Evolutionary conservation across 371 early-diverging fungal genomes (phyloP).

Genomic region (Paraphysoderma sedebokerense): DNA sequence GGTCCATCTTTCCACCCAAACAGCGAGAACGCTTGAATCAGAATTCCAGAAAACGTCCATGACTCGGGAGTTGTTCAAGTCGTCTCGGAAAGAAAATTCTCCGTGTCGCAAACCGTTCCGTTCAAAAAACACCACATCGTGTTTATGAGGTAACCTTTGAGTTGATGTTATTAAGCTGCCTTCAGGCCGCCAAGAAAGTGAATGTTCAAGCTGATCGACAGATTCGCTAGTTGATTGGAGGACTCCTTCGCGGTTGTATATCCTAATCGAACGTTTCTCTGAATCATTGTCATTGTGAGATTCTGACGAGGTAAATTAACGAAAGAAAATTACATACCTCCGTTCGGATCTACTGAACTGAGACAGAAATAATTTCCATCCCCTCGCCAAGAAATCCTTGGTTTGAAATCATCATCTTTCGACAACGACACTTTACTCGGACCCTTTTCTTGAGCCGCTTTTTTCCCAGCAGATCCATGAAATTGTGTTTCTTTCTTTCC

Average conservation of each 20-base stretch:
- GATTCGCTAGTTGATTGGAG: conserved; percentile 64
- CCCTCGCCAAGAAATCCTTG: conserved; percentile 80
- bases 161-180: conserved; percentile 77
- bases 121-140: conserved; percentile 85
- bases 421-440: conserved; percentile 26
- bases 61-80: conserved; percentile 5
- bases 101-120: conserved; percentile 87
- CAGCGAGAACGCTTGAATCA: conserved; percentile 71
- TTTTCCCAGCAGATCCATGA: conserved; percentile 80
- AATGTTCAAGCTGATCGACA: conserved; percentile 62
- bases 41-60: conserved; percentile 64
- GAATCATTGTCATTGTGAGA: too few relatives aligned
- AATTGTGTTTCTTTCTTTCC: conserved; percentile 95
- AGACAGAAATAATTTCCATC: conserved; percentile 68
- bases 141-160: conserved; percentile 60
- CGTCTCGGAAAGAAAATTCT: conserved; percentile 59
- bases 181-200: conserved; percentile 70
- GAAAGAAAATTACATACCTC: conserved; percentile 27
- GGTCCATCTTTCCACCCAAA: conserved; percentile 28
- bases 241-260: conserved; percentile 71
- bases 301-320: too few relatives aligned
- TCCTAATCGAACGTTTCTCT: conserved; percentile 38
- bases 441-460: conserved; percentile 37
- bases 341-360: conserved; percentile 40
- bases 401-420: conserved; percentile 48